Evolutionary conservation across 768 basidiomycete genomes (phyloP).

Genomic region (Phlegmacium glaucopus): DNA sequence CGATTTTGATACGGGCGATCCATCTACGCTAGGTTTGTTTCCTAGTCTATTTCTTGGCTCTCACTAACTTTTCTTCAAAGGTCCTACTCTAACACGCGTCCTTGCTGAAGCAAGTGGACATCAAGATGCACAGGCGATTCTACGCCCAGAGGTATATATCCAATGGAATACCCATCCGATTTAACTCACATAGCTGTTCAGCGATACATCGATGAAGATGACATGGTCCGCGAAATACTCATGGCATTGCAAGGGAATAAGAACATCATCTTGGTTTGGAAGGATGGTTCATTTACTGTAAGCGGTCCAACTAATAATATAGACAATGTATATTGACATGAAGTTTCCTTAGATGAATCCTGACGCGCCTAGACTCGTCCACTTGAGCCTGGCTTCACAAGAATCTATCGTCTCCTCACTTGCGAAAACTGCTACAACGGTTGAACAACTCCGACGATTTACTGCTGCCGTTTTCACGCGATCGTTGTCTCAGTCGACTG

Average conservation of each 20-base stretch:
- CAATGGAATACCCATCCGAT: too few species aligned
- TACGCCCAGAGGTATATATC: conserved; percentile 38
- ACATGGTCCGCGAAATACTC: conserved; percentile 74
- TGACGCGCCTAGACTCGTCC: conserved; percentile 57
- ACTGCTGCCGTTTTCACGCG: conserved; percentile 43
- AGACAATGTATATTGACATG: neutral
- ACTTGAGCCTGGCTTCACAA: conserved; percentile 66
- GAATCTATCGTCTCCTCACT: conserved; percentile 61
- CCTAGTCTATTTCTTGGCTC: neutral
- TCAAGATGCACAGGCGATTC: conserved; percentile 35
- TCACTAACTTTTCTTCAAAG: conserved; percentile 22
- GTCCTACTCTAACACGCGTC: conserved; percentile 41
- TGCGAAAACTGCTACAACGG: conserved; percentile 53
- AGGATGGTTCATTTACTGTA: conserved; percentile 31
- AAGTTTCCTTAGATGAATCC: conserved; percentile 36
- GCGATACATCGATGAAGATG: conserved; percentile 71
- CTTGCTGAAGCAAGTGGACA: conserved; percentile 30
- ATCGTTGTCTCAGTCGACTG: conserved; percentile 17
- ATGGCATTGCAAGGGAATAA: conserved; percentile 72
- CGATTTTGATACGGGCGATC: conserved; percentile 62
- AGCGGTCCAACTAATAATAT: conserved; percentile 5
- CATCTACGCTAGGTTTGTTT: conserved; percentile 65
- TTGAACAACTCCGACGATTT: conserved; percentile 64
- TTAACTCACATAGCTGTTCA: conserved; percentile 19
- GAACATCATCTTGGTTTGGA: conserved; percentile 51